Conservation (phyloP, 345 rosid genomes). For the Brassica incana region DNA sequence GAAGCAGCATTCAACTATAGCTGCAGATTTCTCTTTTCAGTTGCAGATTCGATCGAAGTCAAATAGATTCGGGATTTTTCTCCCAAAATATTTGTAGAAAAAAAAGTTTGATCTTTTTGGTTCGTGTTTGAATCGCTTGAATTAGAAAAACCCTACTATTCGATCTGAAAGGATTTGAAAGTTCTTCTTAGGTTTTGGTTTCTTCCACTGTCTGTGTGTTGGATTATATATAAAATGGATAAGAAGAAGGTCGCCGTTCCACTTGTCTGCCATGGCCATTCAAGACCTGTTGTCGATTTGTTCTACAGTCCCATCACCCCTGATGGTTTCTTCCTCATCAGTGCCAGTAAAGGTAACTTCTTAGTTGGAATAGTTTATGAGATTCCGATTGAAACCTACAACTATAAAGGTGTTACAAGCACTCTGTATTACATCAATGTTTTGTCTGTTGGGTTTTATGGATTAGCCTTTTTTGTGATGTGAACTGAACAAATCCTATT, state of each 20-base stretch:
- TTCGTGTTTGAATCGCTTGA: background rate
- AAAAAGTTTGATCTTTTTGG: background rate
- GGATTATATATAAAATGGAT: constrained; percentile 46
- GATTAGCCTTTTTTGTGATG: too few relatives aligned
- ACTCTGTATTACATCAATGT: too few relatives aligned
- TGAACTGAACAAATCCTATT: background rate
- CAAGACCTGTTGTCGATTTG: constrained; percentile 81
- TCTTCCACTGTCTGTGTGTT: background rate
- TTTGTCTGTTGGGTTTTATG: too few relatives aligned
- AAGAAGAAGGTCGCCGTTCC: constrained; percentile 73
- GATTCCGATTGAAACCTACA: background rate
- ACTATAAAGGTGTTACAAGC: background rate
- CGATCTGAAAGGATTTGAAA: background rate
- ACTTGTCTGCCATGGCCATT: constrained; percentile 79
- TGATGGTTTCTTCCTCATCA: constrained; percentile 79
- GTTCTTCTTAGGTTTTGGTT: background rate
- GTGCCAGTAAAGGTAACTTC: constrained; percentile 71
- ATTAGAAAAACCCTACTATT: background rate
- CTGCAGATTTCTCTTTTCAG: background rate
- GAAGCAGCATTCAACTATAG: constrained; percentile 18
- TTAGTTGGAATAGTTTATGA: background rate
- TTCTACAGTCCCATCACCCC: constrained; percentile 72
- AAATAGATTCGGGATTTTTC: constrained; percentile 7
- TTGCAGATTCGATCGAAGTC: constrained; percentile 8
- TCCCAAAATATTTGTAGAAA: constrained; percentile 19